Evolutionary conservation across 2,329 filamentous ascomycete genomes (phyloP), one percentile per base, ranked within the genome.

Genomic region (Aspergillus sp.): DNA sequence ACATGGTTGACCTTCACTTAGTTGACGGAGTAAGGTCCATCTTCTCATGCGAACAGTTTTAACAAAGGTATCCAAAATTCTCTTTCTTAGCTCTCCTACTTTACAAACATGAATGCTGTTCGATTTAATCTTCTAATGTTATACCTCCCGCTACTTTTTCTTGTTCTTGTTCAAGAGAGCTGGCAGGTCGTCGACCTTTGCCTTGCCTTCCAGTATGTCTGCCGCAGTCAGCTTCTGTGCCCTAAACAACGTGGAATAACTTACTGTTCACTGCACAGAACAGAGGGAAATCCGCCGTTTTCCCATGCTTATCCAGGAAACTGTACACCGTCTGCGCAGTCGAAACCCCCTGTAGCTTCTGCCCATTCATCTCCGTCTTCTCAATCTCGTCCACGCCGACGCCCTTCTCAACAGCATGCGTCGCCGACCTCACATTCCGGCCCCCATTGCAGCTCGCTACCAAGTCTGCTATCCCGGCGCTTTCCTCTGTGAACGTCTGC

Each of bases 391-490:
- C 55, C 3, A 63, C 59, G 18, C 55, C 57, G 13, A 64, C 58
- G 13, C 60, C 58, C 52, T 61, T 58, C 45, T 64, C 60, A 1
- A 61, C 62, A 1, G 62, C 56, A 32, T 59, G 62, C 18, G 50
- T 53, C 17, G 62, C 60, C 12, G 58, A 62, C 30, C 60, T 52
- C 49, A 61, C 62, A 34, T 62, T 64, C n/a, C 62, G 51, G 2
- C 62, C 60, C 1, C 51, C 60, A 15, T 32, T 50, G 13, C 58
- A 62, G 24, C 60, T 62, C 5, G 60, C 58, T 9, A 64, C 54
- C 51, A 64, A 20, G 36, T 62, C 62, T 2, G 65, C 66, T 32
- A 68, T 65, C 8, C 66, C 65, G 5, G 65, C 65, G 32, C 66
- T 68, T 39, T 64, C 60, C 51, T 62, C 60, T 3, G 62, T 62